Base-by-base conservation (phyloP, 176 grass and related monocot species). In the Dendrocalamus sinicus region DNA sequence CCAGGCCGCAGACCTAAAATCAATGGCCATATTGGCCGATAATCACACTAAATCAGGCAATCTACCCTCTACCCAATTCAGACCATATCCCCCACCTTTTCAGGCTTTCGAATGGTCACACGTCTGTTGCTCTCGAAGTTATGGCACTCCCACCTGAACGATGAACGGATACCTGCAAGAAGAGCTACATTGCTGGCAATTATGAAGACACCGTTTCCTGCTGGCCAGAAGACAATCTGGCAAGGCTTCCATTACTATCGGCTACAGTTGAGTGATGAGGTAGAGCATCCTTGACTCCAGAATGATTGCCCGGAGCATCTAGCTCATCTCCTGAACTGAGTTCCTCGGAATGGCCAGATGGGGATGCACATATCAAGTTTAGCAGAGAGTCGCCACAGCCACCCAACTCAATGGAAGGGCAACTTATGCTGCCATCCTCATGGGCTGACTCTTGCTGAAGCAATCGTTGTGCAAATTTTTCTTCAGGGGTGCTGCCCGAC, bases 321-420 rank as follows among this genome's bases (percentile, higher is more conserved):
- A 84, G 67, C 51, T 90, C 86, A 72, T 77, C 82, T 26, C 86
- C 85, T 76, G 79, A 87, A 77, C 80, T 90, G 26, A 90, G 73
- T 65, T 93, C 95, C 82, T 90, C 89, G 9, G 89, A 73, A 69
- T 85, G 85, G 64, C 44, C 67, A 66, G 88, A 84, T 30, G 91
- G 91, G 70, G 90, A 67, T 11, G 79, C 76, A 19, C 89, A 92
- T 48, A 93, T 76, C 84, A 98, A 87, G 75, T 87, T 95, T 43
- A 98, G 50, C 75, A 89, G 43, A 51, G 86, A 83, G 9, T 91
- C 84, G n/a, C 89, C 91, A 10, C 95, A 98, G 48, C 95, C 95
- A 87, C 88, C 95, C n/a, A 92, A 68, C 78, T 98, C 88, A 83
- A 95, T 90, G n/a, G 91, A 86, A 12, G 95, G 95, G 76, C 95